phyloP scores from a whole-genome alignment of 352 stramenopile genomes.

The Hyaloperonospora brassicae region DNA sequence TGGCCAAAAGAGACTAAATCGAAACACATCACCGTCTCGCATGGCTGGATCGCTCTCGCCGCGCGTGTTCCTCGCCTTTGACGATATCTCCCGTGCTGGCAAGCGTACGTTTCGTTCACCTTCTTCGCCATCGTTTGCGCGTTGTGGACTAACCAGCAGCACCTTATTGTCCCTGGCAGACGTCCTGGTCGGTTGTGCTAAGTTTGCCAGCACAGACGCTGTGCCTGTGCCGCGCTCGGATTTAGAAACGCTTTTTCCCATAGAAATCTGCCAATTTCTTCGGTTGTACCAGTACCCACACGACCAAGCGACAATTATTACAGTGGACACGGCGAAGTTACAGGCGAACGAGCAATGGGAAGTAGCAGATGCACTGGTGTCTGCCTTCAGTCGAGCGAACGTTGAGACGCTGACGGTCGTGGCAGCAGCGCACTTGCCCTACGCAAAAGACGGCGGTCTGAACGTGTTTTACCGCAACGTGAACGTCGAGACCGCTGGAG shows the following conservation, averaged over 20 bases:
- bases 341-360: constrained; percentile 27
- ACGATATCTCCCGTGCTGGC: constrained; percentile 61
- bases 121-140: neutral
- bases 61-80: constrained; percentile 52
- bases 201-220: constrained; percentile 10
- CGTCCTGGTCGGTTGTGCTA: constrained; percentile 27
- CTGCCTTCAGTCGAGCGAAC: constrained; percentile 25
- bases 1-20: too few species aligned
- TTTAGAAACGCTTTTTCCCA: constrained; percentile 9
- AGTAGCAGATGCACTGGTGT: constrained; percentile 38
- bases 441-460: constrained; percentile 35
- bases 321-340: constrained; percentile 28
- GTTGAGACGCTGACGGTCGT: constrained; percentile 40
- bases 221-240: constrained; percentile 3
- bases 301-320: constrained; percentile 26
- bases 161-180: constrained; percentile 12
- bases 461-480: constrained; percentile 41
- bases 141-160: neutral
- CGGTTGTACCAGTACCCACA: constrained; percentile 13
- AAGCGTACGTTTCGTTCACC: constrained; percentile 29
- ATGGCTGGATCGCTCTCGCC: neutral
- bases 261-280: constrained; percentile 12
- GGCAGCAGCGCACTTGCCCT: constrained; percentile 47
- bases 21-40: neutral
- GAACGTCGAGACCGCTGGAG: constrained; percentile 5